A percentile compares a stretch with the other conserved stretches of the same genome.
These are phyloP conservation scores for Theobroma grandiflorum DNA, from an alignment of 441 rosid species.

Conservation along the genomic window DNA sequence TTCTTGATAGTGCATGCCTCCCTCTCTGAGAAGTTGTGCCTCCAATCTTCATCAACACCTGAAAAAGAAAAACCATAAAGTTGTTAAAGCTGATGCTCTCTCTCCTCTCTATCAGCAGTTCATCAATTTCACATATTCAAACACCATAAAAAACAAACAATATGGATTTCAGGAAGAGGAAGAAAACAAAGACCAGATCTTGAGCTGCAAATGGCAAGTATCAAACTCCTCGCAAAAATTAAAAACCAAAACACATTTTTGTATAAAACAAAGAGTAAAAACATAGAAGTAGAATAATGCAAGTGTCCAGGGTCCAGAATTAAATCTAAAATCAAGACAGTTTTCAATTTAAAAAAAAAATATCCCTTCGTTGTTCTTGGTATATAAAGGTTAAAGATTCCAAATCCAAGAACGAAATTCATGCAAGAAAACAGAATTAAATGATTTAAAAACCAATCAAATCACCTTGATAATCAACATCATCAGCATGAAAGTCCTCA, in stretches of 20 bases:
- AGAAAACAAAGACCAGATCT: conserved; percentile 59
- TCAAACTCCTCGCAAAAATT: conserved; percentile 18
- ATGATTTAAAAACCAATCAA: conserved; percentile 27
- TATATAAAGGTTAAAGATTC: conserved; percentile 25
- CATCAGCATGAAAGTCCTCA: conserved; percentile 91
- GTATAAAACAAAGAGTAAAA: conserved; percentile 27
- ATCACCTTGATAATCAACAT: conserved; percentile 61
- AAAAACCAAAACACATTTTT: conserved; percentile 33
- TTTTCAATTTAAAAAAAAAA: conserved; percentile 5
- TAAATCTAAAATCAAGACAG: conserved; percentile 32
- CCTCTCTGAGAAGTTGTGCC: conserved; percentile 57
- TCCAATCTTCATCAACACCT: conserved; percentile 66
- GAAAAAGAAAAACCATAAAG: conserved; percentile 50
- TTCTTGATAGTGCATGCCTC: conserved; percentile 73
- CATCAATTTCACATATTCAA: conserved; percentile 48
- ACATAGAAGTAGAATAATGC: conserved; percentile 32
- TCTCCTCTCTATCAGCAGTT: conserved; percentile 44
- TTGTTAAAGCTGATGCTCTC: conserved; percentile 60
- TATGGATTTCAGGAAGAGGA: conserved; percentile 35
- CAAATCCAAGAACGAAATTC: conserved; percentile 25
- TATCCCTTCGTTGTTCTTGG: conserved; percentile 26
- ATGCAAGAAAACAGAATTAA: neutral
- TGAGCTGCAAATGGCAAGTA: conserved; percentile 39
- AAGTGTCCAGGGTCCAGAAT: conserved; percentile 35
- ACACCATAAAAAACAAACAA: conserved; percentile 36